Evolutionary conservation across 2,329 filamentous ascomycete genomes (phyloP).

Genomic region (Cephalotrichum gorgonifer): DNA sequence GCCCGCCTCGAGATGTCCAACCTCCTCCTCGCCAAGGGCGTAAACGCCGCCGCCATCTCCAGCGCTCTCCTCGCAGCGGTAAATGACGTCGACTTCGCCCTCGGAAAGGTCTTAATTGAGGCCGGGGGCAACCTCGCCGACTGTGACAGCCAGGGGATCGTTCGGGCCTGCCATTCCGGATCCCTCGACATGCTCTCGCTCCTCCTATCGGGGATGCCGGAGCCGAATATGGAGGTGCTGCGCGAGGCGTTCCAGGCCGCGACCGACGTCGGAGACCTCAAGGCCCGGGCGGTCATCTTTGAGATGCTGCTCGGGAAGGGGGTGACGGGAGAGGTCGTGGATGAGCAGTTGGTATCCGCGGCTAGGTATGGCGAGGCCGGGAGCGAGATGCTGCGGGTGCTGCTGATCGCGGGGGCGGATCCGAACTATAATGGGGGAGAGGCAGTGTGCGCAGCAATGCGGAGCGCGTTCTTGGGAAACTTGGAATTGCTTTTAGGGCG

Average conservation of each 20-base stretch:
- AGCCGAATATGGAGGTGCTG: conserved; percentile 30
- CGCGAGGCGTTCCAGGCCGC: conserved; percentile 44
- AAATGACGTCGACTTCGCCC: conserved; percentile 38
- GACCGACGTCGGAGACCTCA: conserved; percentile 39
- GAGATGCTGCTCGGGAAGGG: conserved; percentile 38
- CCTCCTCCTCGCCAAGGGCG: conserved; percentile 33
- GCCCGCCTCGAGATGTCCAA: conserved; percentile 32
- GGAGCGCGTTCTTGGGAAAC: conserved; percentile 37
- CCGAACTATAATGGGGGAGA: conserved; percentile 45
- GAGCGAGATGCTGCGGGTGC: conserved; percentile 34
- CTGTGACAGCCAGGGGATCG: conserved; percentile 40
- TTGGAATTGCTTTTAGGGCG: conserved; percentile 42
- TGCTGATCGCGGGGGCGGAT: conserved; percentile 42
- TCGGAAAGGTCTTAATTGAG: conserved; percentile 38
- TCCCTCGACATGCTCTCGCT: conserved; percentile 37
- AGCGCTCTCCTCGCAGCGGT: conserved; percentile 40
- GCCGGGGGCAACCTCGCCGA: conserved; percentile 41
- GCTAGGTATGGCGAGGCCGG: conserved; percentile 39
- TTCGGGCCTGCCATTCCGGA: conserved; percentile 43
- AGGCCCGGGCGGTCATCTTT: conserved; percentile 37
- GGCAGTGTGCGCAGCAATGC: conserved; percentile 42
- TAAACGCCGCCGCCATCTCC: conserved; percentile 33
- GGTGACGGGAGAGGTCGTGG: conserved; percentile 36
- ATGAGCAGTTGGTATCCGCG: conserved; percentile 42
- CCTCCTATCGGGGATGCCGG: conserved; percentile 30